phyloP scores from a whole-genome alignment of 2,329 filamentous ascomycete genomes.

The Pseudocercospora pini-densiflorae region DNA sequence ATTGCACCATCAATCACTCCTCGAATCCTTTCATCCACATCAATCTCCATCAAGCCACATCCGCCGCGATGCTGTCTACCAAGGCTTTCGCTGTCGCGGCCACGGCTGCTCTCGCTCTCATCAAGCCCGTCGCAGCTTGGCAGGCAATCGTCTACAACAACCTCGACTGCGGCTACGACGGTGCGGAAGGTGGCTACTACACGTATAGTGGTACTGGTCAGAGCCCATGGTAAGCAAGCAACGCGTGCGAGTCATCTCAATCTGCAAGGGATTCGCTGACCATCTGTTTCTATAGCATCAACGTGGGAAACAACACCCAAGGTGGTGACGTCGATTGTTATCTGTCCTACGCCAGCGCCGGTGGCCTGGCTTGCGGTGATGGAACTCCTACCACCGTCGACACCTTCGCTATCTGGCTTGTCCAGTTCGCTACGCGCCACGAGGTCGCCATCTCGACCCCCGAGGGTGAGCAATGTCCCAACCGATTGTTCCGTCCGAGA shows the following conservation, averaged over 20 bases:
- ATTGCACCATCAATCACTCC: not conserved
- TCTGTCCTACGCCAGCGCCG: not conserved
- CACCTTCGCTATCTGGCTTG: not conserved
- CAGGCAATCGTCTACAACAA: not conserved
- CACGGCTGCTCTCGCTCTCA: not conserved
- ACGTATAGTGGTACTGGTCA: not conserved
- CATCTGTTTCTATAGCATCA: not conserved
- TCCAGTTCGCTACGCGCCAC: not conserved
- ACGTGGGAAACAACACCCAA: slow-evolving; percentile 2
- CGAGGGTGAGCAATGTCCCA: not conserved
- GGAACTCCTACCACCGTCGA: not conserved
- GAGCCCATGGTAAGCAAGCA: not conserved
- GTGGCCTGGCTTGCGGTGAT: slow-evolving; percentile 1
- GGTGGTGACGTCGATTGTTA: not conserved
- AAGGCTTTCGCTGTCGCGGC: not conserved
- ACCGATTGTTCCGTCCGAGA: not conserved
- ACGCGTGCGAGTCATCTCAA: not conserved
- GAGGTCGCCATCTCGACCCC: slow-evolving; percentile 1
- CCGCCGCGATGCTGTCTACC: not conserved
- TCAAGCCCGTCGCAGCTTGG: not conserved
- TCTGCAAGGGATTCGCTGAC: not conserved
- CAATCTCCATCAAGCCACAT: not conserved
- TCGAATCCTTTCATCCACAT: not conserved
- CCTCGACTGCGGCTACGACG: slow-evolving; percentile 1
- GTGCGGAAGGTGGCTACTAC: not conserved